These are phyloP conservation scores for Mariannaea sp. DNA, from an alignment of 2,329 filamentous ascomycete genomes.

Conservation along the genomic window DNA sequence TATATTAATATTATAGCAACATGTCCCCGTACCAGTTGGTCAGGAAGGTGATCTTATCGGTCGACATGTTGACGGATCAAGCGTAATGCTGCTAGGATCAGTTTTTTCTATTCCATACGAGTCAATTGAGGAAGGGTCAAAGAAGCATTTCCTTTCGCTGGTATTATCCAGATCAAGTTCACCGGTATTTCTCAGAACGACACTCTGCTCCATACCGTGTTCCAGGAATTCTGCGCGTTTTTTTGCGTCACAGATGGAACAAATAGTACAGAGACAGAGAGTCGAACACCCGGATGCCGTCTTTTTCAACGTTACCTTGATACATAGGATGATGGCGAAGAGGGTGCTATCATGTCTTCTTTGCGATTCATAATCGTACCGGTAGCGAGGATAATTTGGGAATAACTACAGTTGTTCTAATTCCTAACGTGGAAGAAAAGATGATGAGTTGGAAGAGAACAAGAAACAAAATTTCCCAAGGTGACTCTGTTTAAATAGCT, in stretches of 20 bases:
- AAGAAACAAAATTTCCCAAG: neutral
- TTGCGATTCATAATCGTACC: constrained; percentile 38
- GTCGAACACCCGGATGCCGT: constrained; percentile 54
- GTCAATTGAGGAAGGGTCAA: constrained; percentile 45
- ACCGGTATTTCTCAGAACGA: constrained; percentile 76
- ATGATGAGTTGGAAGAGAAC: neutral
- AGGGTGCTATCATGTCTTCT: constrained; percentile 32
- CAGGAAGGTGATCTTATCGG: constrained; percentile 84
- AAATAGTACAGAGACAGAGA: constrained; percentile 24
- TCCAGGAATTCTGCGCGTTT: constrained; percentile 3
- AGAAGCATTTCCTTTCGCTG: constrained; percentile 88
- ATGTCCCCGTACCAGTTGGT: constrained; percentile 70
- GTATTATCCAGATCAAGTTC: constrained; percentile 89
- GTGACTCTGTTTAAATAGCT: constrained; percentile 4
- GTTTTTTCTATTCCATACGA: constrained; percentile 45
- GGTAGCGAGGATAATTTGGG: constrained; percentile 9
- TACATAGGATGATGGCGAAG: constrained; percentile 38
- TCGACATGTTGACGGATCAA: constrained; percentile 67
- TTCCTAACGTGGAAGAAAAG: neutral
- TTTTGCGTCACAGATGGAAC: neutral
- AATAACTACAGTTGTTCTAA: neutral
- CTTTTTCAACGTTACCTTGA: constrained; percentile 55
- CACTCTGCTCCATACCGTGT: constrained; percentile 32
- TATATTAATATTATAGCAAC: neutral
- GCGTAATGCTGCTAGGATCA: constrained; percentile 53